Evolutionary conservation across 306 rosid genomes (phyloP).

Genomic region (Cicer cuneatum): DNA sequence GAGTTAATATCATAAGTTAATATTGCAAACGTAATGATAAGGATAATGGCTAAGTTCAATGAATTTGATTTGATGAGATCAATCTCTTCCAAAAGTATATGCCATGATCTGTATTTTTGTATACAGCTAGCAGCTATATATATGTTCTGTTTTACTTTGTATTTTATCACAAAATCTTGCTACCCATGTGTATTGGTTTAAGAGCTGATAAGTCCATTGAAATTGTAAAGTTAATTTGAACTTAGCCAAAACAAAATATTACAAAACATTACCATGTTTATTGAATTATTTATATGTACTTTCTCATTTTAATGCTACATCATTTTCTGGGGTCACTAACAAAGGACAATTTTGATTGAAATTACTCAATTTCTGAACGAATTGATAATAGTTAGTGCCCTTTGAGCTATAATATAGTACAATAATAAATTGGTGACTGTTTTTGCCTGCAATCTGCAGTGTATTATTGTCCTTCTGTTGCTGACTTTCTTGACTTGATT

Average conservation of each 20-base stretch:
- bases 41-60: background rate
- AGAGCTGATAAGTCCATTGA: background rate
- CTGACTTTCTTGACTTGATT: conserved; percentile 1
- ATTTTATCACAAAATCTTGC: conserved; percentile 1
- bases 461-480: conserved; percentile 9
- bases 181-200: background rate
- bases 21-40: background rate
- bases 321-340: background rate
- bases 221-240: background rate
- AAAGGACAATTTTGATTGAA: conserved; percentile 23
- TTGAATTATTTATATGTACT: background rate
- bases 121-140: background rate
- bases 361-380: background rate
- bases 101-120: background rate
- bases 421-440: background rate
- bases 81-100: background rate
- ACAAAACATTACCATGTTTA: background rate
- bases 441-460: background rate
- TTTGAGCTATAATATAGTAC: background rate
- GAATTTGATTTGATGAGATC: conserved; percentile 5
- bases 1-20: no score
- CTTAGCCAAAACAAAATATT: background rate
- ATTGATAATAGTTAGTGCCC: background rate
- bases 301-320: background rate
- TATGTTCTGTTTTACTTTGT: background rate